Evolutionary conservation across 352 stramenopile genomes (phyloP).

Genomic region (Blastocystis sp.): DNA sequence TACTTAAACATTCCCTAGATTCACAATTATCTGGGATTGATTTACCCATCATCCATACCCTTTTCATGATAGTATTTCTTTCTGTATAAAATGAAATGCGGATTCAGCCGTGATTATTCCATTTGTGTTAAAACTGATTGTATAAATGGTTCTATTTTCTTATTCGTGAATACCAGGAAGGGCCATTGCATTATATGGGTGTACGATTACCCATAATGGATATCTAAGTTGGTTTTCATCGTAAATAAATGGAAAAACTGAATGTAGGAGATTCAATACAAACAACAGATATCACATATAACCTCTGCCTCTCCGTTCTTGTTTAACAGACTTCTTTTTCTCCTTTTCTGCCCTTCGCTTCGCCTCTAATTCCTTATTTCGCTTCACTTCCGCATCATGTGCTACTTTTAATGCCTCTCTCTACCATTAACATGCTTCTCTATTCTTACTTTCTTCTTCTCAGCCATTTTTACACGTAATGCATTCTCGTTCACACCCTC

Average conservation of each 20-base stretch:
- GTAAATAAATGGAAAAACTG: not conserved
- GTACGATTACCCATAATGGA: too few species aligned
- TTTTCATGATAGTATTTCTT: not conserved
- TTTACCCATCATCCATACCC: not conserved
- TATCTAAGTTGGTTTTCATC: too few species aligned
- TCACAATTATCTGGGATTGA: constrained; percentile 12
- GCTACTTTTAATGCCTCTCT: constrained; percentile 30
- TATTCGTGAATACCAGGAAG: not conserved
- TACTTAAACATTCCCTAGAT: constrained; percentile 44
- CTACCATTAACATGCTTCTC: not conserved
- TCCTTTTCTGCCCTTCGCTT: constrained; percentile 55
- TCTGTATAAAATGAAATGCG: not conserved
- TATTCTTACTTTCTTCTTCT: constrained; percentile 26
- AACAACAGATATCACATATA: constrained; percentile 24
- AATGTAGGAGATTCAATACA: too few species aligned
- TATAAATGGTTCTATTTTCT: not conserved
- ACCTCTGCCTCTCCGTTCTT: constrained; percentile 23
- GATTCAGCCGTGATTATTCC: constrained; percentile 35
- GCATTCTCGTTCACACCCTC: constrained; percentile 55
- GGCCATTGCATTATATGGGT: too few species aligned
- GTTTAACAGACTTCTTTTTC: constrained; percentile 21
- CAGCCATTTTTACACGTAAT: constrained; percentile 50
- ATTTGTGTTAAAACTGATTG: not conserved
- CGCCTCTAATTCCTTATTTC: constrained; percentile 49
- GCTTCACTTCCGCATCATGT: constrained; percentile 48